These are phyloP conservation scores for Austropuccinia psidii DNA, from an alignment of 1,284 basidiomycete genomes.

Conservation along the genomic window DNA sequence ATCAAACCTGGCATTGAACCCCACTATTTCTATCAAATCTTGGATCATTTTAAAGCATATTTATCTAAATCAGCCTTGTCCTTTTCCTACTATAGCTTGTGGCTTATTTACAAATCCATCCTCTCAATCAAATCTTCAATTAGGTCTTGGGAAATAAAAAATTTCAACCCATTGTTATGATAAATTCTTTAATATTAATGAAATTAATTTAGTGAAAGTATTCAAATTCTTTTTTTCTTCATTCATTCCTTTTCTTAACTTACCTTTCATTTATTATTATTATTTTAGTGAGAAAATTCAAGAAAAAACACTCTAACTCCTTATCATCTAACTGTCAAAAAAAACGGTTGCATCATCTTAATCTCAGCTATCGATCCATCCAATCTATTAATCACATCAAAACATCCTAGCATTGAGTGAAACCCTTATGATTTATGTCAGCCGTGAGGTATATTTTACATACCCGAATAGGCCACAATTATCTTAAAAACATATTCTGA, in stretches of 20 bases:
- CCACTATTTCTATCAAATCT: slow-evolving; percentile 59
- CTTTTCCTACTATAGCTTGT: slow-evolving; percentile 81
- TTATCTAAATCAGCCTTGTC: slow-evolving; percentile 76
- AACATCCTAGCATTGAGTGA: slow-evolving; percentile 67
- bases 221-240: slow-evolving; percentile 34
- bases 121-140: slow-evolving; percentile 44
- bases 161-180: slow-evolving; percentile 92
- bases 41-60: slow-evolving; percentile 97
- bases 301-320: slow-evolving; percentile 65
- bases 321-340: slow-evolving; percentile 85
- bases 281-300: slow-evolving; percentile 66
- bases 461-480: no score
- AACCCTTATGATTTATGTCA: slow-evolving; percentile 38
- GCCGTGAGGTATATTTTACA: no score
- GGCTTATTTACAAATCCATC: slow-evolving; percentile 66
- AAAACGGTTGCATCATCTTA: slow-evolving; percentile 97
- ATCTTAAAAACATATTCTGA: no score
- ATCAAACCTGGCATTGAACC: no score
- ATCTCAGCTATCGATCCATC: slow-evolving; percentile 71
- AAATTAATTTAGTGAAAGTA: slow-evolving; percentile 89
- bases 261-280: no score
- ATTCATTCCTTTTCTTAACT: no score
- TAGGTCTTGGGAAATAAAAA: slow-evolving; percentile 40
- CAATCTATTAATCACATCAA: slow-evolving; percentile 79
- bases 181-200: slow-evolving; percentile 98